phyloP scores from a whole-genome alignment of 495 filamentous ascomycete genomes.

The Tuber calosporum region DNA sequence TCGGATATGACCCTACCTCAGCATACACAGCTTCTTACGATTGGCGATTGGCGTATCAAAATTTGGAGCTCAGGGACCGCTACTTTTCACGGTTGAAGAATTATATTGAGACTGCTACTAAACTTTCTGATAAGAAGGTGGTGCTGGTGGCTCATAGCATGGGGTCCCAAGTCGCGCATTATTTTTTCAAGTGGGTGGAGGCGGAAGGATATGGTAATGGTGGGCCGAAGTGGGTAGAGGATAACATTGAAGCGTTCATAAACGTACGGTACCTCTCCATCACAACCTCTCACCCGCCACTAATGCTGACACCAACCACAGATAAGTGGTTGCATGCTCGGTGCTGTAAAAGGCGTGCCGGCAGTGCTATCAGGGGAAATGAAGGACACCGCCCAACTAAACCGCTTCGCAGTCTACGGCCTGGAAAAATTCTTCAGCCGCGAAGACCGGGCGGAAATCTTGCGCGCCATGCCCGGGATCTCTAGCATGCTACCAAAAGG shows the following conservation, averaged over 20 bases:
- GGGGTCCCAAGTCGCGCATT: conserved; percentile 90
- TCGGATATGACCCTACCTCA: conserved; percentile 94
- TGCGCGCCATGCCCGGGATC: conserved; percentile 93
- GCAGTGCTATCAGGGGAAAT: conserved; percentile 93
- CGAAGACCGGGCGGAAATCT: conserved; percentile 84
- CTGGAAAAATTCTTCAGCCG: conserved; percentile 90
- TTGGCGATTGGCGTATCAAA: conserved; percentile 88
- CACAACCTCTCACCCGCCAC: not conserved
- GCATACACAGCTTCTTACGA: conserved; percentile 94
- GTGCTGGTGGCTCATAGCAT: conserved; percentile 91
- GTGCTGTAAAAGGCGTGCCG: conserved; percentile 82
- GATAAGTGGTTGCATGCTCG: conserved; percentile 95
- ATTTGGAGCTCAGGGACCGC: conserved; percentile 80
- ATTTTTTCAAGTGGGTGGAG: conserved; percentile 98
- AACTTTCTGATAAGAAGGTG: conserved; percentile 65
- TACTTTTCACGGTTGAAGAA: conserved; percentile 86
- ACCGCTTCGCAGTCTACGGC: conserved; percentile 95
- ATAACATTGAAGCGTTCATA: conserved; percentile 86
- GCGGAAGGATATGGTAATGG: conserved; percentile 68
- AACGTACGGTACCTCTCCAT: conserved; percentile 47
- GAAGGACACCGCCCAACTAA: conserved; percentile 95
- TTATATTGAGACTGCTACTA: conserved; percentile 75
- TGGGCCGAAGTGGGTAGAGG: conserved; percentile 82
- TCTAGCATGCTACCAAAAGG: conserved; percentile 97
- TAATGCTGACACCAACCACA: conserved; percentile 16